phyloP scores from a whole-genome alignment of 352 stramenopile genomes.

The Globisporangium polare region DNA sequence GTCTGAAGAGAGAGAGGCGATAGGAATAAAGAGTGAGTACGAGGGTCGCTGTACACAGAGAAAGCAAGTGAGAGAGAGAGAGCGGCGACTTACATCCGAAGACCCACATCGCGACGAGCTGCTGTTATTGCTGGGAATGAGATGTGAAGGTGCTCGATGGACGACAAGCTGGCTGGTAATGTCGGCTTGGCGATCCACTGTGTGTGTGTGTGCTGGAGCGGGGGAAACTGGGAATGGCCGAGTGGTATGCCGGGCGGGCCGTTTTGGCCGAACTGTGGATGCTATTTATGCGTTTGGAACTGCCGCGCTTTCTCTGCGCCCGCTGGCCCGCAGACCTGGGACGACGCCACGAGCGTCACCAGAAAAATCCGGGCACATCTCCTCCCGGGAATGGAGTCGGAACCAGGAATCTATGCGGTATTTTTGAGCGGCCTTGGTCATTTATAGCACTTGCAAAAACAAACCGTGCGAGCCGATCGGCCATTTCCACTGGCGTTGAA shows the following conservation, averaged over 20 bases:
- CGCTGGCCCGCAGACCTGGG: background rate
- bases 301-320: conserved; percentile 1
- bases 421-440: background rate
- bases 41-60: background rate
- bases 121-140: background rate
- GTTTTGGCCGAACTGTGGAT: background rate
- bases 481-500: too few relatives aligned
- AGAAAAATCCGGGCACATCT: conserved; percentile 7
- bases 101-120: conserved; percentile 1
- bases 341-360: background rate
- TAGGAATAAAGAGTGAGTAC: background rate
- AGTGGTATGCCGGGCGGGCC: background rate
- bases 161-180: conserved; percentile 8
- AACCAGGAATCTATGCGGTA: background rate
- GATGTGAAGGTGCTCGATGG: conserved; percentile 1
- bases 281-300: conserved; percentile 3
- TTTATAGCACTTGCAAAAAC: background rate
- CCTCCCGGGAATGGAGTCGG: conserved; percentile 3
- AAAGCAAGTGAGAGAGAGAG: conserved; percentile 16
- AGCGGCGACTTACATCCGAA: conserved; percentile 58
- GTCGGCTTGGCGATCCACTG: background rate
- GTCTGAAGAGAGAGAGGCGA: background rate
- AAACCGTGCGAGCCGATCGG: background rate
- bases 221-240: conserved; percentile 1
- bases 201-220: background rate